Evolutionary conservation across 2,329 filamentous ascomycete species (phyloP), one percentile per base, ranked within the genome.

Genomic region (Capronia epimyces): DNA sequence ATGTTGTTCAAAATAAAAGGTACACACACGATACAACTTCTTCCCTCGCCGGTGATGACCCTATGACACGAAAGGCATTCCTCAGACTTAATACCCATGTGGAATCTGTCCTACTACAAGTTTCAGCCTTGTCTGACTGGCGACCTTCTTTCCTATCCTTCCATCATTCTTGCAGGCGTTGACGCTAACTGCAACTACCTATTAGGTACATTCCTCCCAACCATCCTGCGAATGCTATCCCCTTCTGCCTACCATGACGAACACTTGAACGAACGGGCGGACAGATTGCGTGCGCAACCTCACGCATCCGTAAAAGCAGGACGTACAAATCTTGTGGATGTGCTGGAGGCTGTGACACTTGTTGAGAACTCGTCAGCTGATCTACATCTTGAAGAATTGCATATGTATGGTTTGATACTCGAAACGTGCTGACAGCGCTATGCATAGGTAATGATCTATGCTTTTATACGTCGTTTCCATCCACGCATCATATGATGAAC

Each of bases 311-410:
- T 69, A 75, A 72, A 42, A 70, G 70, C 72, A 73, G 71, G 72
- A 68, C 77, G 77, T 83, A 82, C 80, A 82, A 82, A 80, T 77
- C 72, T 73, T 77, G 78, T 75, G 75, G 77, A 67, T 76, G 75
- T 68, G 68, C 63, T 67, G 63, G 61, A 65, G 67, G 63, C 71
- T 75, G 74, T 67, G 70, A 62, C 76, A 76, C 77, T 82, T 82
- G 80, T 82, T 83, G 80, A 83, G 75, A 82, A 74, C 70, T 81
- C 80, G 80, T 82, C 77, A 79, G 68, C 80, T 82, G 80, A 83
- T 73, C 46, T 46, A 44, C 42, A 36, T 31, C 44, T 50, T 51
- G 16, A 52, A 32, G 32, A 51, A 37, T 53, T 39, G 50, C 43
- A 20, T 24, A 46, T 46, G 18, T 42, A 49, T 60, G 59, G 59